Evolutionary conservation across 306 rosid species (phyloP).

Genomic region (Pyrus betulifolia): DNA sequence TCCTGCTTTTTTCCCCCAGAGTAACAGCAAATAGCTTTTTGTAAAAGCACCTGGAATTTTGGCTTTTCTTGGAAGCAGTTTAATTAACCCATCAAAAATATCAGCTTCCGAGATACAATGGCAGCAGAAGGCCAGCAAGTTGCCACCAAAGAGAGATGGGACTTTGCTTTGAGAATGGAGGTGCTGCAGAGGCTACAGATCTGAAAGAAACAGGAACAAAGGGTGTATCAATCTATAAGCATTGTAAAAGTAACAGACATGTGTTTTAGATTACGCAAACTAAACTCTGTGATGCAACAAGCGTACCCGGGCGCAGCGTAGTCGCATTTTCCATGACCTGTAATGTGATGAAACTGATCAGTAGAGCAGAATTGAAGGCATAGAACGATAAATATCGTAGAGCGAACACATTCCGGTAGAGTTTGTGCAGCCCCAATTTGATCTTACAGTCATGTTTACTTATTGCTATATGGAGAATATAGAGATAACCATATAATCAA

Average conservation of each 20-base stretch:
- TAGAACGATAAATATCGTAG: background rate
- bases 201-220: slow-evolving; percentile 21
- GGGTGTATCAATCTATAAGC: background rate
- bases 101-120: slow-evolving; percentile 48
- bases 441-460: background rate
- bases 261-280: background rate
- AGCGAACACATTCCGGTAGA: background rate
- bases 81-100: background rate
- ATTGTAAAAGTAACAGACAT: background rate
- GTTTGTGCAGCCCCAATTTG: background rate
- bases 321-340: slow-evolving; percentile 78
- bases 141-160: slow-evolving; percentile 30
- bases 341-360: slow-evolving; percentile 9
- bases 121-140: slow-evolving; percentile 28
- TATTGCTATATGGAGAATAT: background rate
- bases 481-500: background rate
- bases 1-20: slow-evolving; percentile 12
- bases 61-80: background rate
- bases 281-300: background rate
- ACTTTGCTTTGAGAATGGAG: slow-evolving; percentile 20
- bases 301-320: slow-evolving; percentile 63
- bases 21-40: background rate
- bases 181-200: slow-evolving; percentile 41
- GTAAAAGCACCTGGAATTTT: background rate
- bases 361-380: background rate